Conservation (phyloP, 2,329 filamentous ascomycete species). For the Davidsoniella eucalypti region DNA sequence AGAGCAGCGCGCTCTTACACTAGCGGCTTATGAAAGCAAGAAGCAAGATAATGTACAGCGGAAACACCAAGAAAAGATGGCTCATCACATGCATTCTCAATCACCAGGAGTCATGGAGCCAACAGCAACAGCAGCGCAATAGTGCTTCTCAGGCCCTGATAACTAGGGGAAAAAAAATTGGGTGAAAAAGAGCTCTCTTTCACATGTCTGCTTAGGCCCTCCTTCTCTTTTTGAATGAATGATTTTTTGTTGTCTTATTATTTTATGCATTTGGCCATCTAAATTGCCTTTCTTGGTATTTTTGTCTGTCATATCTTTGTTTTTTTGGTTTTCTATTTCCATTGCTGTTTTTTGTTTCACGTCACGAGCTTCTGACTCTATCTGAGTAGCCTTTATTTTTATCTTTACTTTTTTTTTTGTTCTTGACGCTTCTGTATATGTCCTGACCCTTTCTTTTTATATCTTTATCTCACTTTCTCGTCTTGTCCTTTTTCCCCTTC, state of each 20-base stretch:
- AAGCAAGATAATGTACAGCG: background rate
- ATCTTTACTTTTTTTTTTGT: background rate
- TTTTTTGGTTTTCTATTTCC: conserved; percentile 1
- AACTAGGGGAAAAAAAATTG: too few species aligned
- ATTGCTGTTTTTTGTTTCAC: conserved; percentile 3
- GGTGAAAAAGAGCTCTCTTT: too few species aligned
- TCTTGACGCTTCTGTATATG: conserved; percentile 3
- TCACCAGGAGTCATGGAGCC: background rate
- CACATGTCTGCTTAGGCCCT: too few species aligned
- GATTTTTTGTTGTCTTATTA: background rate
- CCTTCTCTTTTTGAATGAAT: background rate
- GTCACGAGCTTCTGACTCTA: background rate
- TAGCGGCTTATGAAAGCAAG: conserved; percentile 5
- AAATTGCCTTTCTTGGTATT: background rate
- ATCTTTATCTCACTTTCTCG: background rate
- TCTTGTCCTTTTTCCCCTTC: background rate
- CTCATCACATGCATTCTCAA: background rate
- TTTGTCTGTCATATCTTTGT: conserved; percentile 4
- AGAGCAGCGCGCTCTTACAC: conserved; percentile 10
- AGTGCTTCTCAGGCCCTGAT: too few species aligned
- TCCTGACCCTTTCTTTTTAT: background rate
- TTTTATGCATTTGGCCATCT: background rate
- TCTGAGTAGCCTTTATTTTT: background rate
- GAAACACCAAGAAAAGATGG: background rate
- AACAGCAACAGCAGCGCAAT: background rate